Evolutionary conservation across 148 eudicot genomes (phyloP).

Genomic region (Rhododendron vialii): DNA sequence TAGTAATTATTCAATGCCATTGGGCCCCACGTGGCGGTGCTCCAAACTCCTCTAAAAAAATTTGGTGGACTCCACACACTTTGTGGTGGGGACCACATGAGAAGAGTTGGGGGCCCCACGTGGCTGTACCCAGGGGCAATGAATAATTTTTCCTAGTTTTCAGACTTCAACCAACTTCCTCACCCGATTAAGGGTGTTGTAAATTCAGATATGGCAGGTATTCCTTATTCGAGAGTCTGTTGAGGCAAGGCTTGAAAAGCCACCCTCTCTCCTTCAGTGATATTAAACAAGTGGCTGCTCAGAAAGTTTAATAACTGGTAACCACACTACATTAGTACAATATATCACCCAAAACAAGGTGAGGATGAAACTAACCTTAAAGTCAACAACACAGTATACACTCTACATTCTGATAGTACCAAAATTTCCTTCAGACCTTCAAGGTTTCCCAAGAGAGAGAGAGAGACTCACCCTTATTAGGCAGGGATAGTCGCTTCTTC

Average conservation of each 20-base stretch:
- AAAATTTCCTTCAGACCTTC: not conserved
- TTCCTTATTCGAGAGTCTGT: not conserved
- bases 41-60: not conserved
- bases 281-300: not conserved
- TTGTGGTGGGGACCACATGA: too few relatives aligned
- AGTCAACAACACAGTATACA: not conserved
- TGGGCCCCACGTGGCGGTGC: not conserved
- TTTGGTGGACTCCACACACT: not conserved
- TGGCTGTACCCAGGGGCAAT: too few relatives aligned
- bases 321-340: not conserved
- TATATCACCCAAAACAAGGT: not conserved
- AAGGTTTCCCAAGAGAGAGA: not conserved
- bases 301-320: not conserved
- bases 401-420: not conserved
- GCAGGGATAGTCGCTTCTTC: slow-evolving; percentile 73
- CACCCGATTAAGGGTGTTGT: not conserved
- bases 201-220: not conserved
- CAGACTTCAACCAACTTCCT: not conserved
- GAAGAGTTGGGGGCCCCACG: too few relatives aligned
- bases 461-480: slow-evolving; percentile 46
- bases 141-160: not conserved
- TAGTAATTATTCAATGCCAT: not conserved
- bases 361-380: not conserved
- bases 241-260: not conserved
- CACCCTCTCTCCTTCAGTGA: not conserved